These are phyloP conservation scores for Coemansia sp. DNA, from an alignment of 192 early-diverging fungal species.

Conservation along the genomic window DNA sequence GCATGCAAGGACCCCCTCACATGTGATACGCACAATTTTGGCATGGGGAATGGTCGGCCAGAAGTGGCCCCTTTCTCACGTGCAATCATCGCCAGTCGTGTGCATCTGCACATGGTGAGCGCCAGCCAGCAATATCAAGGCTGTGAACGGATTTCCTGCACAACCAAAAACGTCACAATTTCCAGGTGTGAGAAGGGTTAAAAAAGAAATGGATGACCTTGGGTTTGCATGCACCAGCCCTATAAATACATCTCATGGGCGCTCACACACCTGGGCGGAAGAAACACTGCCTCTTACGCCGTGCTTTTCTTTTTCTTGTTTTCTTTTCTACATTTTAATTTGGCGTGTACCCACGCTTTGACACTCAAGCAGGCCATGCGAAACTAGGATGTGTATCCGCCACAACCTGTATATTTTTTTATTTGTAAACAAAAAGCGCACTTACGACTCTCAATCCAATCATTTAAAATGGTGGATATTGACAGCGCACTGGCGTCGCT, in stretches of 20 bases:
- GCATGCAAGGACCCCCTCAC: not conserved
- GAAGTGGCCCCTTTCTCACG: not conserved
- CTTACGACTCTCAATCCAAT: not conserved
- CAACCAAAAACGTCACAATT: not conserved
- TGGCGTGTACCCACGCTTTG: not conserved
- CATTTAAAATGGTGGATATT: not conserved
- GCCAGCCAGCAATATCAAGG: too few species aligned
- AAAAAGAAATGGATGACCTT: not conserved
- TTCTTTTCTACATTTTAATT: not conserved
- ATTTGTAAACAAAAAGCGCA: not conserved
- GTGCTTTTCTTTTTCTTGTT: not conserved
- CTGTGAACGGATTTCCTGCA: not conserved
- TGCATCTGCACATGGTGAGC: too few species aligned
- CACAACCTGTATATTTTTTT: not conserved
- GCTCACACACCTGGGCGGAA: not conserved
- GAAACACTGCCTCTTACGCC: not conserved
- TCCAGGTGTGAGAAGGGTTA: not conserved
- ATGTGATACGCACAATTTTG: not conserved
- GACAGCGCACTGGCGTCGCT: constrained; percentile 1
- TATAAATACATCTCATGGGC: constrained; percentile 11
- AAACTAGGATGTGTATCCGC: not conserved
- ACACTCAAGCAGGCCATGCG: not conserved
- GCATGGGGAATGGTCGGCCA: not conserved
- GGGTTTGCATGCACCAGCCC: not conserved
- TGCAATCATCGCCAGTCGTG: not conserved